Conservation (phyloP, 106 monocot species). For the Hemerocallis citrina region DNA sequence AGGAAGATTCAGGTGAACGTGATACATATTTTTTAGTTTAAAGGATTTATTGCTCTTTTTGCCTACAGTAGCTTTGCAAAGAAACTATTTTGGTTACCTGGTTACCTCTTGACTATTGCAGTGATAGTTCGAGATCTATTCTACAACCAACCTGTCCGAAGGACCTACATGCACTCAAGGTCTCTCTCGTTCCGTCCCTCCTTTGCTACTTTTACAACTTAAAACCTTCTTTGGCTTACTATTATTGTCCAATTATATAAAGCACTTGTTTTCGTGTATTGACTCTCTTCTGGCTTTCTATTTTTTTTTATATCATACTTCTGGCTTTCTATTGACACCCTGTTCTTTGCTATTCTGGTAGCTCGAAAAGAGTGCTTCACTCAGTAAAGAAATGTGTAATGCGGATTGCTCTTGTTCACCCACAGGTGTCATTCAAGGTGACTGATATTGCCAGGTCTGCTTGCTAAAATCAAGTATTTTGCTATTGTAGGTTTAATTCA, state of each 20-base stretch:
- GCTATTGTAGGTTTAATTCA: neutral
- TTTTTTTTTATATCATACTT: too few relatives aligned
- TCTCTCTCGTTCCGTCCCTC: slow-evolving; percentile 9
- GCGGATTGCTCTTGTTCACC: slow-evolving; percentile 63
- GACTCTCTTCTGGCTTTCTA: too few relatives aligned
- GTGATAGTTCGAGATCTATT: slow-evolving; percentile 92
- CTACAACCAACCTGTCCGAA: slow-evolving; percentile 89
- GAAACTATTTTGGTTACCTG: too few relatives aligned
- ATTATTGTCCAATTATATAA: too few relatives aligned
- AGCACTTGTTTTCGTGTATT: too few relatives aligned
- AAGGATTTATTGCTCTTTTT: too few relatives aligned
- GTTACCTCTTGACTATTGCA: slow-evolving; percentile 36
- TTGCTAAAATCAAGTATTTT: neutral
- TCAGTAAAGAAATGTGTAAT: slow-evolving; percentile 78
- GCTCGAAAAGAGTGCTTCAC: slow-evolving; percentile 63
- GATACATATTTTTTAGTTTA: too few relatives aligned
- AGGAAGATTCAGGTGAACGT: too few relatives aligned
- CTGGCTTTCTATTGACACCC: neutral
- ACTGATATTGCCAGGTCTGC: slow-evolving; percentile 60
- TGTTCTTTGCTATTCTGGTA: slow-evolving; percentile 14
- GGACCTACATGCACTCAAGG: slow-evolving; percentile 80
- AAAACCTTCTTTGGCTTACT: too few relatives aligned
- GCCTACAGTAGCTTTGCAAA: too few relatives aligned
- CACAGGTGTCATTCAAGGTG: slow-evolving; percentile 69
- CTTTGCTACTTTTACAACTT: too few relatives aligned